phyloP scores from a whole-genome alignment of 257 asterid genomes.

The Sherardia arvensis region DNA sequence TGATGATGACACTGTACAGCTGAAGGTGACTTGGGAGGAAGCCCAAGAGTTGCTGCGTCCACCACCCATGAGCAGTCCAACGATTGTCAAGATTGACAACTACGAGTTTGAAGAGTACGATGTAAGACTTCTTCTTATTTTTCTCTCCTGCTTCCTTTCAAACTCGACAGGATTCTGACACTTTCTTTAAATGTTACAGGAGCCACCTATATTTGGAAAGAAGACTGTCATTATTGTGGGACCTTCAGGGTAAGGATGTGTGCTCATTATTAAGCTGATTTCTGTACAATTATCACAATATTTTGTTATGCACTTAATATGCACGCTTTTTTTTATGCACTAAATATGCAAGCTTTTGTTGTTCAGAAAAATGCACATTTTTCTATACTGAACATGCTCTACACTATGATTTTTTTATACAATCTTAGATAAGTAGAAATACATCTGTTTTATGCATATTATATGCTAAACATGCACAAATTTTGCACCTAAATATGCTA shows the following conservation, averaged over 20 bases:
- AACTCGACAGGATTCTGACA: conserved; percentile 8
- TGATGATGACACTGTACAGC: conserved; percentile 67
- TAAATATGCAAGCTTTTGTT: too few species aligned
- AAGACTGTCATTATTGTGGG: conserved; percentile 62
- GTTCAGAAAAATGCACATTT: too few species aligned
- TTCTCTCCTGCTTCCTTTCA: neutral
- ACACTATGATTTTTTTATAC: too few species aligned
- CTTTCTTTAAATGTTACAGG: conserved; percentile 34
- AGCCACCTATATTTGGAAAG: conserved; percentile 93
- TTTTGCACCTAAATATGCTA: too few species aligned
- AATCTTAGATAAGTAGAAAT: too few species aligned
- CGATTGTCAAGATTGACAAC: conserved; percentile 55
- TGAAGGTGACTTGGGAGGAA: conserved; percentile 87
- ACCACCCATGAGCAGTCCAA: conserved; percentile 47
- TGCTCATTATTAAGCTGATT: neutral
- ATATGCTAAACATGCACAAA: too few species aligned
- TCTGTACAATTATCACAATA: too few species aligned
- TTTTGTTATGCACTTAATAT: too few species aligned
- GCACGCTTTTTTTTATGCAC: too few species aligned
- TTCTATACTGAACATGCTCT: too few species aligned
- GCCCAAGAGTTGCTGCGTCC: conserved; percentile 91
- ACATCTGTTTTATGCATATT: too few species aligned
- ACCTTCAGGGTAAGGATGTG: conserved; percentile 62
- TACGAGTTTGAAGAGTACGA: conserved; percentile 82
- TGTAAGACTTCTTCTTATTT: conserved; percentile 25